Conservation (phyloP, 1,284 basidiomycete genomes). For the Mycocalia duriaeana region DNA sequence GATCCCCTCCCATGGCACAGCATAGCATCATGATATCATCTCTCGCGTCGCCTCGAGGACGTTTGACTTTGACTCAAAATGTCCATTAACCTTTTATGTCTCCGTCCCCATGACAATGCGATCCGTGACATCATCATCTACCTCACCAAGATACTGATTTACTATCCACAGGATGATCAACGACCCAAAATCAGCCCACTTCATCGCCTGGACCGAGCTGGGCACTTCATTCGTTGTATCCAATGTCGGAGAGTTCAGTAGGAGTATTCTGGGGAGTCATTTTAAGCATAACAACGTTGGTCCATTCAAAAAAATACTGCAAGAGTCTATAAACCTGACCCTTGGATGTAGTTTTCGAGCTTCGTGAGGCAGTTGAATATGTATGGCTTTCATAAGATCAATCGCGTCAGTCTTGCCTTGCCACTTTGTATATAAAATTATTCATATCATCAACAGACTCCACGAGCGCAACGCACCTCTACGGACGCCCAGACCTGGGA, state of each 20-base stretch:
- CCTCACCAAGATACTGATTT: too few relatives aligned
- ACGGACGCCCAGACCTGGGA: conserved; percentile 84
- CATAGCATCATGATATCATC: too few relatives aligned
- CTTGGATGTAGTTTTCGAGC: conserved; percentile 76
- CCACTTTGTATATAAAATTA: conserved; percentile 2
- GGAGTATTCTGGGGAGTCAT: conserved; percentile 74
- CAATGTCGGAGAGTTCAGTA: conserved; percentile 78
- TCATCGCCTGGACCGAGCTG: conserved; percentile 74
- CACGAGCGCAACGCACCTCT: conserved; percentile 76
- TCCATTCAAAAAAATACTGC: too few relatives aligned
- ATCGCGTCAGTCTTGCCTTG: conserved; percentile 44
- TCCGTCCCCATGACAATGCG: too few relatives aligned
- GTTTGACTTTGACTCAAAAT: too few relatives aligned
- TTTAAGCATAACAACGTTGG: conserved; percentile 81
- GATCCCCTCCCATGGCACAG: too few relatives aligned
- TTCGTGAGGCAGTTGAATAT: conserved; percentile 90
- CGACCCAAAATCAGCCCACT: conserved; percentile 70
- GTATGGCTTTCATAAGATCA: conserved; percentile 86
- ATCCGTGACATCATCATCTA: neutral
- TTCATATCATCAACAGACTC: conserved; percentile 47
- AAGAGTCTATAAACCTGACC: too few relatives aligned
- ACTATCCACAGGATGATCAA: conserved; percentile 75
- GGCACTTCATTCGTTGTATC: conserved; percentile 79
- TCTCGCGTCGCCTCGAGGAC: too few relatives aligned
- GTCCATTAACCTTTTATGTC: too few relatives aligned